Percentiles rank a stretch among this genome's conserved stretches.
Conservation (phyloP, 495 filamentous ascomycete species). For the Podospora didyma region DNA sequence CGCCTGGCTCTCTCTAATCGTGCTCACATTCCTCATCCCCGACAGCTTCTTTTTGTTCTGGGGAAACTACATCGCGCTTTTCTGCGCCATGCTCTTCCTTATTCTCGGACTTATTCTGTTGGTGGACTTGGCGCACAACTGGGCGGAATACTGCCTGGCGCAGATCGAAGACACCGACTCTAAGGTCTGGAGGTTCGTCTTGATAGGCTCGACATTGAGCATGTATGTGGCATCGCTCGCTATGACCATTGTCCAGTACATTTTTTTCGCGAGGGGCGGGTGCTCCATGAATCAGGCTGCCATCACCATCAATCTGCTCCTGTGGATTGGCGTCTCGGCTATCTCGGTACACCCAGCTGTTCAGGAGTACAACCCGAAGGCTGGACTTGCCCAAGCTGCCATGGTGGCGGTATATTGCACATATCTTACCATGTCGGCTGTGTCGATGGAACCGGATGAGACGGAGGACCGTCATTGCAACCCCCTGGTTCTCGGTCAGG, state of each 20-base stretch:
- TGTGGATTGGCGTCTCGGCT: conserved; percentile 75
- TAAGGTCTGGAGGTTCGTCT: conserved; percentile 71
- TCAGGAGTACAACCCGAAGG: conserved; percentile 89
- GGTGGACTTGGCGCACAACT: conserved; percentile 94
- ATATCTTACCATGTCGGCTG: conserved; percentile 96
- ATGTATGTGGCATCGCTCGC: conserved; percentile 89
- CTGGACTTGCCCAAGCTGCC: conserved; percentile 90
- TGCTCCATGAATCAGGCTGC: conserved; percentile 92
- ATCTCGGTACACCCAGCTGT: conserved; percentile 87
- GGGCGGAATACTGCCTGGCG: conserved; percentile 91
- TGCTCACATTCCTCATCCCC: conserved; percentile 91
- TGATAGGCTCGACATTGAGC: conserved; percentile 86
- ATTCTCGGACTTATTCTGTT: conserved; percentile 87
- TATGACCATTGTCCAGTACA: conserved; percentile 95
- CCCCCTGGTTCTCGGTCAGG: conserved; percentile 81
- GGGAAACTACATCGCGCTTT: conserved; percentile 88
- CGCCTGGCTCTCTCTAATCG: conserved; percentile 79
- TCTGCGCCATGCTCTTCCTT: conserved; percentile 90
- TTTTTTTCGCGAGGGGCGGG: conserved; percentile 81
- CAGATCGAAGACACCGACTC: conserved; percentile 92
- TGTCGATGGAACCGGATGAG: conserved; percentile 93
- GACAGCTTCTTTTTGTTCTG: conserved; percentile 93
- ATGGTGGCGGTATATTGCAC: conserved; percentile 99
- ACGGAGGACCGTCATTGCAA: conserved; percentile 81
- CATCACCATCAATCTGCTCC: conserved; percentile 75